Base-by-base conservation (phyloP, 768 basidiomycete species). In the Termitomyces bulborhizus region DNA sequence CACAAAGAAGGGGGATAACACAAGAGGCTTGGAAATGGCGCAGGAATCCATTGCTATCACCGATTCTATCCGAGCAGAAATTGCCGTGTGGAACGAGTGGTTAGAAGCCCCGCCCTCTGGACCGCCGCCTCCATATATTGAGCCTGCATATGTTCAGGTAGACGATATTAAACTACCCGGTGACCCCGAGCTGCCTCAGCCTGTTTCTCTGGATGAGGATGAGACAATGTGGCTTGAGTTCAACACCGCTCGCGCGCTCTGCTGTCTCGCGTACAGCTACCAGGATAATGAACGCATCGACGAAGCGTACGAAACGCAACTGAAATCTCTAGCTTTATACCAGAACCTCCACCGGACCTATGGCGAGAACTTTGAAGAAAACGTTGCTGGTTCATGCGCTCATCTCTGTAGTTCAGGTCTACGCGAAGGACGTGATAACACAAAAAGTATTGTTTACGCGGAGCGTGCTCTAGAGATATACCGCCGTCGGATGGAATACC, bases 161-260 rank as follows among this genome's bases (percentile, higher is more conserved):
- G 55, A 51, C 11, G 49, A 51, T 21, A 34, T 36, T 4, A 9
- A 49, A 39, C 9, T 26, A 32, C 40, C 39, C 3, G 12, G 31
- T 34, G 36, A 31, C 29, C 46, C 27, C 11, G 37, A 34, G 3
- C 50, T 15, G 12, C 41, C 43, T 43, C 27, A 18, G 6, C 41
- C 24, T 32, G 34, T 27, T 11, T 40, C 41, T 31, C 37, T 50
- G 31, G 58, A 59, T n/a, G 46, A 53, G 11, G 51, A 56, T 9
- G 51, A 50, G 16, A 46, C 50, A 5, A n/a, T 53, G 21, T 56
- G 58, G 55, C 44, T 59, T 18, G 46, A 59, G 27, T 57, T 32
- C 36, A 59, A 56, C 32, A 59, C 51, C 1, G 58, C 51, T 47
- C 58, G 58, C 16, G 55, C 58, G 4, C 43, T 55, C 3, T 46